phyloP scores from a whole-genome alignment of 306 rosid species.

The Lathyrus oleraceus region DNA sequence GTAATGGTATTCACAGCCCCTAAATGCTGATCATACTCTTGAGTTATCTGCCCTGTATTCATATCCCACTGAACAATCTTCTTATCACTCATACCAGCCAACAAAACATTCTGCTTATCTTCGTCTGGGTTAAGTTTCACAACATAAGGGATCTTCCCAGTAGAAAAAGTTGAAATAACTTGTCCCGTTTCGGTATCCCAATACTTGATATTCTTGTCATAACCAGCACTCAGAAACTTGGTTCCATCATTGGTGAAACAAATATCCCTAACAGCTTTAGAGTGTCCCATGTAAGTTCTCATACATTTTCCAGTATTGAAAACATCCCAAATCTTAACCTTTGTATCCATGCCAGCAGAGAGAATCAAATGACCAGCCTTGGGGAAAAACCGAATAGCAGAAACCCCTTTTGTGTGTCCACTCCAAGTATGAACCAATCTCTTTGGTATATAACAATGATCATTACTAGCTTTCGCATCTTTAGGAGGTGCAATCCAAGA shows the following conservation, averaged over 20 bases:
- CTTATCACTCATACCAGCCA: conserved; percentile 99
- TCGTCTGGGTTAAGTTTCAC: conserved; percentile 93
- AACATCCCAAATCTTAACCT: conserved; percentile 98
- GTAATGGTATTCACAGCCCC: conserved; percentile 98
- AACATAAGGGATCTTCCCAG: conserved; percentile 93
- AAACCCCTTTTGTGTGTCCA: conserved; percentile 94
- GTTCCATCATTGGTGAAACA: conserved; percentile 88
- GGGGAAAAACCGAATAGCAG: conserved; percentile 93
- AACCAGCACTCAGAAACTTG: conserved; percentile 86
- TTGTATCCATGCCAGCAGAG: conserved; percentile 89
- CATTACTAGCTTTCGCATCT: conserved; percentile 87
- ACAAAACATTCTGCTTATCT: conserved; percentile 87
- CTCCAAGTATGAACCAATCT: conserved; percentile 99
- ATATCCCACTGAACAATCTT: conserved; percentile 99
- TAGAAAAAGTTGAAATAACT: conserved; percentile 84
- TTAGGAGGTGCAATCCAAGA: conserved; percentile 95
- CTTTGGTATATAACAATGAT: conserved; percentile 93
- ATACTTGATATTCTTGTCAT: conserved; percentile 95
- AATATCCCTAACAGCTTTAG: conserved; percentile 85
- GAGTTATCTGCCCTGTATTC: conserved; percentile 89
- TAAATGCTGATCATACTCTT: conserved; percentile 98
- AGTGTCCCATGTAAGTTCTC: conserved; percentile 98
- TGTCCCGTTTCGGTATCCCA: conserved; percentile 99
- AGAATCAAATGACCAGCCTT: conserved; percentile 84
- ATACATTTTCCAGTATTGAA: conserved; percentile 91